Evolutionary conservation across 352 stramenopile genomes (phyloP).

Genomic region (Pythium rhizo-oryzae): DNA sequence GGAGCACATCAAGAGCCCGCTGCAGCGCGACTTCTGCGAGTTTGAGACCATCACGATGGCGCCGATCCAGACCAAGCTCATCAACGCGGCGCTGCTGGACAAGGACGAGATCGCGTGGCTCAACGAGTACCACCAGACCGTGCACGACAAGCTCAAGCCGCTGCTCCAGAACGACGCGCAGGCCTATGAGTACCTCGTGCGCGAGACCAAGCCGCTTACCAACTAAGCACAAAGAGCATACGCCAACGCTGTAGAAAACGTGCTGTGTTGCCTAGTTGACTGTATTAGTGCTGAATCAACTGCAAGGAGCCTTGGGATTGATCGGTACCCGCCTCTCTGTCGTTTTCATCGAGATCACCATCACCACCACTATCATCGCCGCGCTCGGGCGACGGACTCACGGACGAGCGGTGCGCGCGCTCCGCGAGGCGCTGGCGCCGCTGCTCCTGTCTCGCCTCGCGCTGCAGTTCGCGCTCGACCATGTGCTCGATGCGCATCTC

Average conservation of each 20-base stretch:
- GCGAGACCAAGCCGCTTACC: constrained; percentile 66
- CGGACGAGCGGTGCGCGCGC: constrained; percentile 39
- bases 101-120: constrained; percentile 95
- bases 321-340: background rate
- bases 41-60: constrained; percentile 98
- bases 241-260: background rate
- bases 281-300: background rate
- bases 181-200: constrained; percentile 76
- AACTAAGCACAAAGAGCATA: constrained; percentile 13
- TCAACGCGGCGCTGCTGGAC: constrained; percentile 93
- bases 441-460: constrained; percentile 44
- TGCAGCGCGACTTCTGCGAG: constrained; percentile 91
- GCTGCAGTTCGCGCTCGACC: constrained; percentile 49
- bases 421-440: constrained; percentile 32
- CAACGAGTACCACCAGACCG: constrained; percentile 92
- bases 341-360: no score
- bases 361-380: background rate
- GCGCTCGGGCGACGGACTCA: constrained; percentile 42
- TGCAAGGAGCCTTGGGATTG: background rate
- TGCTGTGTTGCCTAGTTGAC: background rate
- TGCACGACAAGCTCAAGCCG: constrained; percentile 92
- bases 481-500: constrained; percentile 55
- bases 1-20: constrained; percentile 58
- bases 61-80: constrained; percentile 98
- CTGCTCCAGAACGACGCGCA: constrained; percentile 72